Evolutionary conservation across 2,329 filamentous ascomycete species (phyloP).

Genomic region (Pseudocercospora crystallina): DNA sequence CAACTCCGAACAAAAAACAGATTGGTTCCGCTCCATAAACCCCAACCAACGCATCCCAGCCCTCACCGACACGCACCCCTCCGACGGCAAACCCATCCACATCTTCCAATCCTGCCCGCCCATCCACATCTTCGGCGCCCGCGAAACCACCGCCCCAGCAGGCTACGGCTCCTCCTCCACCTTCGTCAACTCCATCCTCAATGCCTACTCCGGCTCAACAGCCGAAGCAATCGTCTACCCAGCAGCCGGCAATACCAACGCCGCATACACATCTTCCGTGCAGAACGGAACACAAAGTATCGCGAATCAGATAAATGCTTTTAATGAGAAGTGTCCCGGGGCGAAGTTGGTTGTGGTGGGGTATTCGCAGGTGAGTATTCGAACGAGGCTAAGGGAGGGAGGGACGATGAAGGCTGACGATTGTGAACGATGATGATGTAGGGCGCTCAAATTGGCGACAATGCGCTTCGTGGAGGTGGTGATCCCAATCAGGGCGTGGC

Average conservation of each 20-base stretch:
- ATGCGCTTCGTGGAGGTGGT: constrained; percentile 60
- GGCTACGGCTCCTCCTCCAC: constrained; percentile 43
- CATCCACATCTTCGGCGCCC: constrained; percentile 47
- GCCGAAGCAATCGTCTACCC: constrained; percentile 49
- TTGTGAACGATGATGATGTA: constrained; percentile 26
- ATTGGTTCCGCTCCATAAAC: constrained; percentile 87
- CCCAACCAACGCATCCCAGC: constrained; percentile 90
- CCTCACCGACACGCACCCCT: constrained; percentile 72
- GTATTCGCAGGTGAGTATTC: constrained; percentile 37
- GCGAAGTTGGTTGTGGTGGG: constrained; percentile 30
- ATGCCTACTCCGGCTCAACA: constrained; percentile 42
- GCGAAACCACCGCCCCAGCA: constrained; percentile 43
- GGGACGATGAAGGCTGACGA: constrained; percentile 24
- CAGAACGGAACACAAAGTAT: constrained; percentile 51
- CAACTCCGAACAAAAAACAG: constrained; percentile 72
- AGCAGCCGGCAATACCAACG: constrained; percentile 57
- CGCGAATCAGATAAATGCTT: constrained; percentile 29
- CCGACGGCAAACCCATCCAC: constrained; percentile 68
- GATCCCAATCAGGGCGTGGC: constrained; percentile 49
- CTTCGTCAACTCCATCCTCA: constrained; percentile 42
- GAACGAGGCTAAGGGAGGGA: constrained; percentile 33
- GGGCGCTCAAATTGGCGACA: constrained; percentile 64
- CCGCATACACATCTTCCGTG: constrained; percentile 61
- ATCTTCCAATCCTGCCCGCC: constrained; percentile 58
- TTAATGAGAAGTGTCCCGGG: constrained; percentile 25